These are phyloP conservation scores for Ochromonas danica DNA, from an alignment of 108 stramenopile genomes.

Conservation along the genomic window DNA sequence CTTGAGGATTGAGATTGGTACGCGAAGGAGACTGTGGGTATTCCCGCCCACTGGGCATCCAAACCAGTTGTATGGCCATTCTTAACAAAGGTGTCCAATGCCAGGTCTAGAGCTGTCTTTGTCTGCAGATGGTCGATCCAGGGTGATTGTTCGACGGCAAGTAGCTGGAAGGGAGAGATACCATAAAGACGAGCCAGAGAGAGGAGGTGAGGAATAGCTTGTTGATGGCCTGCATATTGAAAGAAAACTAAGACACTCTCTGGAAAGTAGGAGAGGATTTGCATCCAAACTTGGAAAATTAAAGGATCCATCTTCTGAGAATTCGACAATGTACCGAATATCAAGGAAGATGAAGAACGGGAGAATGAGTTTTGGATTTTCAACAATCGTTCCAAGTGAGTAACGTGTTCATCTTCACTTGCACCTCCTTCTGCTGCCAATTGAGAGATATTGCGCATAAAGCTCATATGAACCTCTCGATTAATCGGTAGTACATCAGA, in stretches of 20 bases:
- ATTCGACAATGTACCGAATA: conserved; percentile 30
- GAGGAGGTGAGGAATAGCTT: neutral
- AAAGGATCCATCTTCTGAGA: conserved; percentile 24
- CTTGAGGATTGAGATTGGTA: neutral
- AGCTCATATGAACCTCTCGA: no score
- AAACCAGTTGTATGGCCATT: conserved; percentile 37
- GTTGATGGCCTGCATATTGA: neutral
- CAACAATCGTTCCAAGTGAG: neutral
- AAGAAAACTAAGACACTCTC: neutral
- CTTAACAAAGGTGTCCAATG: conserved; percentile 31
- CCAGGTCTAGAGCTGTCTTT: conserved; percentile 18
- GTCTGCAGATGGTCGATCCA: conserved; percentile 27
- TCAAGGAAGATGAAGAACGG: neutral
- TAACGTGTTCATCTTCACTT: neutral
- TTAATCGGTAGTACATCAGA: neutral
- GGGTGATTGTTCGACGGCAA: neutral
- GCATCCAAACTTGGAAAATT: conserved; percentile 33
- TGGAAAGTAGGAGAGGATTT: neutral
- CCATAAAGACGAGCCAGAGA: neutral
- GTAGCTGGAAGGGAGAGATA: neutral
- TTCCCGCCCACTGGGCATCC: conserved; percentile 36
- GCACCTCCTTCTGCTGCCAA: neutral
- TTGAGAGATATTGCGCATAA: neutral
- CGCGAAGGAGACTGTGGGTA: conserved; percentile 11
- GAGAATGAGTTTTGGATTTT: no score